Evolutionary conservation across 495 filamentous ascomycete species (phyloP), one percentile per base, ranked within the genome.

Genomic region (Oleoguttula mirabilis): DNA sequence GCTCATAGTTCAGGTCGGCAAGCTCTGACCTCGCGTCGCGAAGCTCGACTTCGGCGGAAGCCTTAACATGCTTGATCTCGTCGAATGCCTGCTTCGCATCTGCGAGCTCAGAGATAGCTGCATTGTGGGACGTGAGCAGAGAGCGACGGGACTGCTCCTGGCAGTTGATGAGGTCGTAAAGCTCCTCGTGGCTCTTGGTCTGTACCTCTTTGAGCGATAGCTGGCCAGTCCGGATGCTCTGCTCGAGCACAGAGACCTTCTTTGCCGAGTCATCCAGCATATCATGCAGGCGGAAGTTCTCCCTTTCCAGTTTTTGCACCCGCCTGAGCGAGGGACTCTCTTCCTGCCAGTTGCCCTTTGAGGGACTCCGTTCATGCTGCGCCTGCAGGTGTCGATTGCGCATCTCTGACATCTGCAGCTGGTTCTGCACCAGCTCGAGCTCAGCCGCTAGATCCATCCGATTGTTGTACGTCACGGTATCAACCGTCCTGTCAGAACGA

Each of bases 351-450:
- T 67, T 70, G 21, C 76, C 68, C 31, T 75, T 75, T 2, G 61
- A 55, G 1, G 76, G 73, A 0, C 70, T 72, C 20, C 80, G 75
- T 32, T 84, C 79, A 42, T 95, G 65, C 55, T 94, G 87, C 57
- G 75, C 88, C 55, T 94, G 84, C 12, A 98, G 74, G 57, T 98
- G 88, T 25, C 83, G 78, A 63, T 94, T 94, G 51, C 88, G 83
- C 85, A 98, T 94, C 61, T 96, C 81, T 6, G 82, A 80, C 65
- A 96, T 75, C 54, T 98, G 88, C 33, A 98, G 73, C 59, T 93
- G 86, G 58, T 92, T 96, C 55, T 95, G 90, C 33, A 94, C 68
- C 60, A 92, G 76, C 55, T 98, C 90, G 7, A 95, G 66, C 55
- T 98, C 88, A 10, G 84, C 76, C 25, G 84, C 88, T 41, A 94